These are phyloP conservation scores for Venturia asperata DNA, from an alignment of 2,329 filamentous ascomycete genomes.

Conservation along the genomic window DNA sequence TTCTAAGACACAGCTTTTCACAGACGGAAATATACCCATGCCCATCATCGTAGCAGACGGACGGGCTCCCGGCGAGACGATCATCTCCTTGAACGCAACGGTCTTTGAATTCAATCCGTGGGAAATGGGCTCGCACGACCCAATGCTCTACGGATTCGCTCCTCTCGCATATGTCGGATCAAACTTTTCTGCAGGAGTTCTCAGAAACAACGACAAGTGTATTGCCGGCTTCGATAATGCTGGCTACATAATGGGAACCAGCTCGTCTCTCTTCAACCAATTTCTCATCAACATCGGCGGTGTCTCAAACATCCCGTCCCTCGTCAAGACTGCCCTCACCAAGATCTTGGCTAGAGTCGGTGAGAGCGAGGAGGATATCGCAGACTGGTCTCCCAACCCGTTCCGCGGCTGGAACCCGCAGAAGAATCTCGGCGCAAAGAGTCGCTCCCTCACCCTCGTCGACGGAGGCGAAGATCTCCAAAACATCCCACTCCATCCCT, in stretches of 20 bases:
- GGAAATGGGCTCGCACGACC: slow-evolving; percentile 72
- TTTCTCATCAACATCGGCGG: slow-evolving; percentile 59
- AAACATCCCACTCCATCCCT: slow-evolving; percentile 70
- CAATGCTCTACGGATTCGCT: slow-evolving; percentile 62
- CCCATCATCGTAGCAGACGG: slow-evolving; percentile 67
- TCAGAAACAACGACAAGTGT: slow-evolving; percentile 54
- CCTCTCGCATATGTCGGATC: slow-evolving; percentile 66
- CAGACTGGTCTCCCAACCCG: slow-evolving; percentile 66
- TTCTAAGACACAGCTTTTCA: slow-evolving; percentile 55
- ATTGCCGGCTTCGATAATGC: slow-evolving; percentile 75
- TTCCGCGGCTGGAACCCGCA: slow-evolving; percentile 59
- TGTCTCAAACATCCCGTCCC: slow-evolving; percentile 40
- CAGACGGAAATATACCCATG: slow-evolving; percentile 57
- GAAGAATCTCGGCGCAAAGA: slow-evolving; percentile 51
- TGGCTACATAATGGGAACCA: slow-evolving; percentile 80
- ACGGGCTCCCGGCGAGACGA: slow-evolving; percentile 52
- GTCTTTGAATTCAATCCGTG: slow-evolving; percentile 73
- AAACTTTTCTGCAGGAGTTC: slow-evolving; percentile 56
- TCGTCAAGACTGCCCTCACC: slow-evolving; percentile 47
- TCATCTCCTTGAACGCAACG: slow-evolving; percentile 65
- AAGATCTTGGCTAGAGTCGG: slow-evolving; percentile 51
- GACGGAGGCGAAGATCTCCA: slow-evolving; percentile 73
- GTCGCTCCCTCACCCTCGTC: slow-evolving; percentile 57
- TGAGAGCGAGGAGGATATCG: slow-evolving; percentile 61
- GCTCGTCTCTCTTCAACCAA: slow-evolving; percentile 76